Evolutionary conservation across 2,329 filamentous ascomycete genomes (phyloP).

Genomic region (Pyrenophora seminiperda): DNA sequence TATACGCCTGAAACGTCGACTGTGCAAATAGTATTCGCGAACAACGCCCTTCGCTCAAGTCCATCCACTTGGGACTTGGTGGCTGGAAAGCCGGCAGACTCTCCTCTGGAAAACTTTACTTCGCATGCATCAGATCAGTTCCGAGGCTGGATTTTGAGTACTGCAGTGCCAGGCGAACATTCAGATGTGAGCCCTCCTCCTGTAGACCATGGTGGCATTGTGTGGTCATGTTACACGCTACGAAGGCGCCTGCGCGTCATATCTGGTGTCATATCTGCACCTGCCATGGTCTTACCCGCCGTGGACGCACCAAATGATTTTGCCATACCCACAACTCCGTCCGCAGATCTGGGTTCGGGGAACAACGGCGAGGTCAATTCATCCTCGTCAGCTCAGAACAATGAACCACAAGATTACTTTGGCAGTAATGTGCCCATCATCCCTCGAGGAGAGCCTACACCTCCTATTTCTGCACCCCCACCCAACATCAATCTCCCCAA

Average conservation of each 20-base stretch:
- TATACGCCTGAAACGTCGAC: conserved; percentile 53
- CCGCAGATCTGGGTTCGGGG: conserved; percentile 18
- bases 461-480: conserved; percentile 12
- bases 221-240: conserved; percentile 74
- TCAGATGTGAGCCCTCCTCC: conserved; percentile 56
- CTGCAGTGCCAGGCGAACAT: conserved; percentile 58
- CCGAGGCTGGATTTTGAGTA: conserved; percentile 70
- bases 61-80: conserved; percentile 63
- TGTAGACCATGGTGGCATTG: conserved; percentile 66
- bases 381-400: conserved; percentile 12
- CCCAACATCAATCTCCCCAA: conserved; percentile 9
- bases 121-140: conserved; percentile 56
- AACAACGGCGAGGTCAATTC: conserved; percentile 17
- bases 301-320: conserved; percentile 45
- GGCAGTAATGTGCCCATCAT: conserved; percentile 34
- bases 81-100: conserved; percentile 50
- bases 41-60: conserved; percentile 66
- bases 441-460: conserved; percentile 19
- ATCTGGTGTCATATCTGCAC: conserved; percentile 53
- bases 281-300: conserved; percentile 28
- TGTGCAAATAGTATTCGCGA: conserved; percentile 70
- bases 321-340: conserved; percentile 32
- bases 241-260: conserved; percentile 71
- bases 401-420: conserved; percentile 52
- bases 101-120: conserved; percentile 45